phyloP scores from a whole-genome alignment of 2,329 filamentous ascomycete genomes.

The Pseudocercospora musae region DNA sequence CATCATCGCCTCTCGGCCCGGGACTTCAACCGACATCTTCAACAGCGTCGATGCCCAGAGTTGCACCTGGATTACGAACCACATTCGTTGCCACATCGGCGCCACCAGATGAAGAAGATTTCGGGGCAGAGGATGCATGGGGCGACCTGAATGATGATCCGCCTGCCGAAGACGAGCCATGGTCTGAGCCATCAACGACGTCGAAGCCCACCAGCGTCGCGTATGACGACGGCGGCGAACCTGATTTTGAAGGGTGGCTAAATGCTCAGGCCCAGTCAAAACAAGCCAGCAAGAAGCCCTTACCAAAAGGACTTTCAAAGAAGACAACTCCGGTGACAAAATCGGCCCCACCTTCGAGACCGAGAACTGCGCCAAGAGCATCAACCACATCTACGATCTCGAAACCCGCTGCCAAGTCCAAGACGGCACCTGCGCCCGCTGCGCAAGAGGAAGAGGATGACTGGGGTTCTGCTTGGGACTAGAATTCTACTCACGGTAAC shows the following conservation, averaged over 20 bases:
- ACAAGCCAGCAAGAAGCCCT: conserved; percentile 56
- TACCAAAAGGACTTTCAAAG: conserved; percentile 83
- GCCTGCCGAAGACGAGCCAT: conserved; percentile 12
- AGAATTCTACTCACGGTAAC: neutral
- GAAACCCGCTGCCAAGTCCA: conserved; percentile 6
- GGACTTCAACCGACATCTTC: conserved; percentile 24
- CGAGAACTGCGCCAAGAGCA: conserved; percentile 23
- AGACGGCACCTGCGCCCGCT: conserved; percentile 29
- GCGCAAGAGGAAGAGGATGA: conserved; percentile 40
- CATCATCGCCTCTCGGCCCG: conserved; percentile 34
- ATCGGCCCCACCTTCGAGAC: conserved; percentile 21
- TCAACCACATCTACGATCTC: conserved; percentile 22
- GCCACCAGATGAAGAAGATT: conserved; percentile 53
- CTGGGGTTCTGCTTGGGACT: conserved; percentile 41
- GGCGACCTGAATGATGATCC: conserved; percentile 56
- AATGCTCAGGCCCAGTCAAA: conserved; percentile 81
- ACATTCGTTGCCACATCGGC: conserved; percentile 12
- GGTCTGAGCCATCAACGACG: conserved; percentile 22
- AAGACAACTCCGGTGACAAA: conserved; percentile 36
- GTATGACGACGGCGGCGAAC: conserved; percentile 81
- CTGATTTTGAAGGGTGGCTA: conserved; percentile 94
- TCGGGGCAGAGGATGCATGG: conserved; percentile 65
- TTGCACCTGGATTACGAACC: conserved; percentile 29
- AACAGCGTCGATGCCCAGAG: conserved; percentile 29
- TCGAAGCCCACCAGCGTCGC: conserved; percentile 39